Percentiles rank a stretch among this genome's conserved stretches.
phyloP scores from a whole-genome alignment of 768 basidiomycete genomes.

The Pleurotus eryngii region DNA sequence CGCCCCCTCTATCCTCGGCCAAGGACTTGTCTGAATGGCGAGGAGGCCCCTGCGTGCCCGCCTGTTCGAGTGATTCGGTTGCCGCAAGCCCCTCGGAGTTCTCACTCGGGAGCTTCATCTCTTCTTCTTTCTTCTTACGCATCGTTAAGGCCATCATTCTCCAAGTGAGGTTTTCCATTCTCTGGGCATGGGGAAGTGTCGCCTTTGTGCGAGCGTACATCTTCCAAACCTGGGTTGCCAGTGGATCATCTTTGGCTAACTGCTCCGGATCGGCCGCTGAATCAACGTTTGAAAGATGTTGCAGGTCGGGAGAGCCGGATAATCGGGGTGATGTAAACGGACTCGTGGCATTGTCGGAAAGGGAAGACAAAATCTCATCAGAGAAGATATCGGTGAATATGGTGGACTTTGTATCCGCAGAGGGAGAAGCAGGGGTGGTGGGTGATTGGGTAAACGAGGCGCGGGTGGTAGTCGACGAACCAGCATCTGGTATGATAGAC shows the following conservation, averaged over 20 bases:
- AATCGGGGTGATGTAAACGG: slow-evolving; percentile 63
- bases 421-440: slow-evolving; percentile 41
- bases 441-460: slow-evolving; percentile 37
- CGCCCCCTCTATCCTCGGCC: slow-evolving; percentile 24
- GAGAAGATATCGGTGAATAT: slow-evolving; percentile 69
- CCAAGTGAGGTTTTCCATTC: slow-evolving; percentile 99
- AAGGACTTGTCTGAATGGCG: slow-evolving; percentile 17
- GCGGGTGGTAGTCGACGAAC: slow-evolving; percentile 24
- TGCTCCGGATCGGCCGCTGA: slow-evolving; percentile 57
- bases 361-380: slow-evolving; percentile 57
- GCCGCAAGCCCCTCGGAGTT: slow-evolving; percentile 16
- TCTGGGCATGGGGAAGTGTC: slow-evolving; percentile 84
- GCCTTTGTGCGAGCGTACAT: slow-evolving; percentile 91
- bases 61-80: slow-evolving; percentile 11
- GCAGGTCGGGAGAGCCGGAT: slow-evolving; percentile 68
- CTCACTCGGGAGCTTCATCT: slow-evolving; percentile 23
- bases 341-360: slow-evolving; percentile 42
- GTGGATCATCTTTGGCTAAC: slow-evolving; percentile 80
- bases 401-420: slow-evolving; percentile 54
- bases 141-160: slow-evolving; percentile 96
- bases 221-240: slow-evolving; percentile 96
- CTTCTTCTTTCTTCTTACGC: slow-evolving; percentile 82
- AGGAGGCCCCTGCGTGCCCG: slow-evolving; percentile 11
- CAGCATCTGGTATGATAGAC: slow-evolving; percentile 28
- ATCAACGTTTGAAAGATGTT: slow-evolving; percentile 30